These are phyloP conservation scores for Claviceps pazoutovae DNA, from an alignment of 2,329 filamentous ascomycete species.

Conservation along the genomic window DNA sequence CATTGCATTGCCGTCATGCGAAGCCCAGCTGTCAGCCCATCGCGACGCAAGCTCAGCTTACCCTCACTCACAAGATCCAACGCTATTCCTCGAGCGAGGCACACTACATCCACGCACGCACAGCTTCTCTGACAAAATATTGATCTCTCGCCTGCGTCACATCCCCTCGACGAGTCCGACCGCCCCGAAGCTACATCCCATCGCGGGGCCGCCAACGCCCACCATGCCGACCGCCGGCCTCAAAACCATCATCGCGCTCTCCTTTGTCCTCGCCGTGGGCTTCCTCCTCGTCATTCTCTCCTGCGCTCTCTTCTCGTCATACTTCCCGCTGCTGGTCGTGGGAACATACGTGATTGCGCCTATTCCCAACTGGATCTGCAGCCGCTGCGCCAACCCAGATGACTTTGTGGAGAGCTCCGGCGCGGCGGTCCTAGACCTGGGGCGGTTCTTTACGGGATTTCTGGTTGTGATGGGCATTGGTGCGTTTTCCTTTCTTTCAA, in stretches of 20 bases:
- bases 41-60: too few species aligned
- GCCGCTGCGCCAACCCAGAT: constrained; percentile 77
- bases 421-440: constrained; percentile 79
- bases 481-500: constrained; percentile 29
- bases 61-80: too few species aligned
- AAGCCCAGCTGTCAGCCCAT: too few species aligned
- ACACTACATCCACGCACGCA: background rate
- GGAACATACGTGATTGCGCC: constrained; percentile 90
- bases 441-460: constrained; percentile 87
- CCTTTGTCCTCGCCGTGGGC: constrained; percentile 95
- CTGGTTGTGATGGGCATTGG: constrained; percentile 95
- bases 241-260: constrained; percentile 97
- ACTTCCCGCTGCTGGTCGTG: constrained; percentile 89
- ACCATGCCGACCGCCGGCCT: constrained; percentile 69
- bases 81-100: too few species aligned
- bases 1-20: background rate
- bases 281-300: constrained; percentile 98
- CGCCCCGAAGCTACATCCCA: background rate
- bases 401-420: constrained; percentile 84
- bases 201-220: constrained; percentile 12
- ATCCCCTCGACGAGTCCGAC: background rate
- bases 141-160: too few species aligned
- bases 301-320: constrained; percentile 86
- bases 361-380: constrained; percentile 91
- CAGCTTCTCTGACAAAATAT: background rate